Evolutionary conservation across 2,329 filamentous ascomycete species (phyloP), one percentile per base, ranked within the genome.

Genomic region (Neofusicoccum kwambonambiense): DNA sequence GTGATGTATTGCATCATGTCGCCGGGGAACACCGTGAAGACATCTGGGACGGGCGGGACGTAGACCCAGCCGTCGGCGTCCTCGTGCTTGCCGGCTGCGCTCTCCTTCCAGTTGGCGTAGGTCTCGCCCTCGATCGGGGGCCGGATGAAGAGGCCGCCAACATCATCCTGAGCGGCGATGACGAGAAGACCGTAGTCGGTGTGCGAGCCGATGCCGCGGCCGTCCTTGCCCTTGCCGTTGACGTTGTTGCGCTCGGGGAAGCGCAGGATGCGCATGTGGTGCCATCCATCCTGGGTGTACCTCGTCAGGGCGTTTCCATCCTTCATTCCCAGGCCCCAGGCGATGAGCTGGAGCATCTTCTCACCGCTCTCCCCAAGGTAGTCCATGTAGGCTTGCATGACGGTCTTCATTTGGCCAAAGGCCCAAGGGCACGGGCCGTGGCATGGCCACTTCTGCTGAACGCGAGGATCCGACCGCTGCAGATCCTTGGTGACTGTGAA

Each of bases 1-100:
- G 82, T 83, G 67, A 84, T 75, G 69, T 82, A 82, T 66, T 83
- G 81, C 79, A 84, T 79, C 79, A 84, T 84, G 67, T 83, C 81
- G 9, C 82, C 81, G 22, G 81, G 82, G 69, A 84, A 84, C 17
- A 83, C 82, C 1, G 82, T 84, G 66, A 83, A 80, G 4, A 79
- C 76, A 15, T 79, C 76, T 1, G 76, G 71, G 0, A 76, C 73
- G 0, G 82, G 82, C 4, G 81, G 80, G 7, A 84, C 78, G 65
- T 80, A 84, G 19, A 81, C 69, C 82, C 82, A 84, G 3, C 77
- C 75, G 3, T 80, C 73, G 31, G 79, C 79, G 9, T 83, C 73
- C 65, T 83, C 80, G 41, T 75, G 73, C 67, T 79, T 69, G 0
- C 81, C 82, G 3, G 81, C 81, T 0, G 79, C 74, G 64, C 76